Evolutionary conservation across 352 stramenopile genomes (phyloP).

Genomic region (Phytophthora litchii): DNA sequence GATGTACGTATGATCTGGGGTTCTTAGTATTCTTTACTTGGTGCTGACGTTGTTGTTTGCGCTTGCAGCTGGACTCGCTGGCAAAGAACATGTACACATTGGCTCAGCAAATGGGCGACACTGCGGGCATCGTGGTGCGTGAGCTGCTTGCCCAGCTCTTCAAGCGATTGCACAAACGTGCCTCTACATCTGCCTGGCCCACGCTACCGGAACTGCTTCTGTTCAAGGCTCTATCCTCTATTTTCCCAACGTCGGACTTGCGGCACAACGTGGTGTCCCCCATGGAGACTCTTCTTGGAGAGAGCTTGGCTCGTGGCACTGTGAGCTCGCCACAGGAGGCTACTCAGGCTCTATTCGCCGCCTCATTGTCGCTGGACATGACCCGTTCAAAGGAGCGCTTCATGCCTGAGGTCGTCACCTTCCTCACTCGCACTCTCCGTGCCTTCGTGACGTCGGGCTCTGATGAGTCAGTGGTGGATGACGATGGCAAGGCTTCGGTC

Average conservation of each 20-base stretch:
- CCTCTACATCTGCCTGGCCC: conserved; percentile 80
- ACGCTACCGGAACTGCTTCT: conserved; percentile 90
- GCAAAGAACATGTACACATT: conserved; percentile 88
- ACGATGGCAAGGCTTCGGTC: conserved; percentile 24
- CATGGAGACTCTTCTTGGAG: conserved; percentile 90
- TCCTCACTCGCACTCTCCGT: conserved; percentile 59
- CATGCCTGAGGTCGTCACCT: conserved; percentile 83
- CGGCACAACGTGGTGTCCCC: conserved; percentile 95
- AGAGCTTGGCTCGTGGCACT: conserved; percentile 85
- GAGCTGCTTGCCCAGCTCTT: conserved; percentile 92
- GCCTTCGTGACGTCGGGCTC: conserved; percentile 42
- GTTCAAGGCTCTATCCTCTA: conserved; percentile 84
- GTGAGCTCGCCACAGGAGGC: conserved; percentile 80
- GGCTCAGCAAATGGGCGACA: conserved; percentile 91
- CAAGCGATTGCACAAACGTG: conserved; percentile 77
- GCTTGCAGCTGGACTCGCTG: conserved; percentile 79
- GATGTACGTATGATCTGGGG: conserved; percentile 44
- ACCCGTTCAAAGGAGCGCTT: conserved; percentile 91
- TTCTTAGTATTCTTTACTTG: background rate
- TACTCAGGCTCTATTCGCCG: conserved; percentile 81
- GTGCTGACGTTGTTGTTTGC: conserved; percentile 15
- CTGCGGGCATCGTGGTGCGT: conserved; percentile 86
- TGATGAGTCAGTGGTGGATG: conserved; percentile 5
- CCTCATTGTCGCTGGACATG: conserved; percentile 71
- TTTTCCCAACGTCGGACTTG: conserved; percentile 95